These are phyloP conservation scores for Albatrellus ellisii DNA, from an alignment of 768 basidiomycete species.

Conservation along the genomic window DNA sequence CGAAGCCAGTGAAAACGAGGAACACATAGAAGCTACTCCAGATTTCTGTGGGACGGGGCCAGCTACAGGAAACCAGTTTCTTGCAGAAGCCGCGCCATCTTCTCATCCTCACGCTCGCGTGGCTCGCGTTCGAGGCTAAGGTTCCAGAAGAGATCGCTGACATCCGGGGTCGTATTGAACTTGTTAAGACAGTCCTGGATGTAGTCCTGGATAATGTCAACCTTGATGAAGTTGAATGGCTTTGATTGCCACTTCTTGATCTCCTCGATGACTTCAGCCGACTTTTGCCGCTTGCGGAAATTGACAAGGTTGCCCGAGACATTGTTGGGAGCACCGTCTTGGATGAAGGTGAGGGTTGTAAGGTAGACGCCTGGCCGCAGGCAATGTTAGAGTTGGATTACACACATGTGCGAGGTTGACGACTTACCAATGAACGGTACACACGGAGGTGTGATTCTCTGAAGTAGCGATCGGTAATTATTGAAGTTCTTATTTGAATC, in stretches of 20 bases:
- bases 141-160: conserved; percentile 73
- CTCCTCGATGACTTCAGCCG: conserved; percentile 93
- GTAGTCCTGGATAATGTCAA: conserved; percentile 55
- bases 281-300: conserved; percentile 90
- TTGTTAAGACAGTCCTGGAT: conserved; percentile 69
- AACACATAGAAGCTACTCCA: neutral
- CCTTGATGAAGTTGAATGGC: conserved; percentile 72
- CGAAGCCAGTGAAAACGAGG: neutral
- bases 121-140: conserved; percentile 83
- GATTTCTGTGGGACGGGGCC: neutral
- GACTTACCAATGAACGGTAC: conserved; percentile 88
- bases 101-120: conserved; percentile 90
- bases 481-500: conserved; percentile 91
- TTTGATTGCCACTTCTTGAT: conserved; percentile 93
- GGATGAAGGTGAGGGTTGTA: conserved; percentile 93
- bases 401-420: neutral
- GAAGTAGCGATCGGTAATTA: conserved; percentile 78
- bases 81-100: conserved; percentile 83
- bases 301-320: conserved; percentile 75
- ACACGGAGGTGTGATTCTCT: conserved; percentile 79
- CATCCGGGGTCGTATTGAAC: conserved; percentile 52
- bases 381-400: too few relatives aligned
- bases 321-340: conserved; percentile 88
- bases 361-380: conserved; percentile 82
- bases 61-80: conserved; percentile 73